These are phyloP conservation scores for Fusarium sp. DNA, from an alignment of 2,329 filamentous ascomycete genomes.

Conservation along the genomic window DNA sequence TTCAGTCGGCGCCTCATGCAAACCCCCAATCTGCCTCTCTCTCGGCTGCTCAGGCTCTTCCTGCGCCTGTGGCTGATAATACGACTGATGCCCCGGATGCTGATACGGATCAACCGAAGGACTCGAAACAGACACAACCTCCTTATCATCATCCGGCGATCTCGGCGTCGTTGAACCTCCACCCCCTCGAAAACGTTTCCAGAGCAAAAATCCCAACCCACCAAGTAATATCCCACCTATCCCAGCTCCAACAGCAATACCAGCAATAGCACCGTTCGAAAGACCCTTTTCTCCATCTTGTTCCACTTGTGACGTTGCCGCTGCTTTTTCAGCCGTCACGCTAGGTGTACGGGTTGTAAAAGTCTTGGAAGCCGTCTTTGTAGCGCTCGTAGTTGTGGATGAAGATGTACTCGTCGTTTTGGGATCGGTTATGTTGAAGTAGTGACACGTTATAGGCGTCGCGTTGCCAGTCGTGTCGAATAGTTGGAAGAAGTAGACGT, in stretches of 20 bases:
- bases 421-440: constrained; percentile 8
- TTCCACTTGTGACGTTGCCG: not conserved
- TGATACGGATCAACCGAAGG: not conserved
- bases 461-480: not conserved
- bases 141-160: not conserved
- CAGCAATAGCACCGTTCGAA: not conserved
- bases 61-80: not conserved
- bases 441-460: not conserved
- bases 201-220: not conserved
- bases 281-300: not conserved
- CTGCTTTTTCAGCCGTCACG: not conserved
- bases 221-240: not conserved
- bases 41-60: not conserved
- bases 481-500: constrained; percentile 4
- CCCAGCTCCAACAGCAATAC: not conserved
- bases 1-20: not conserved
- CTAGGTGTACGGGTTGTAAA: not conserved
- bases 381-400: not conserved
- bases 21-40: not conserved
- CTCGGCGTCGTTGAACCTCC: no score
- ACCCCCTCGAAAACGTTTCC: not conserved
- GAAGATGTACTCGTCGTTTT: not conserved
- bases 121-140: not conserved
- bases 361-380: not conserved
- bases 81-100: not conserved